Percentiles rank a stretch among this genome's conserved stretches.
These are phyloP conservation scores for Debaryomyces subglobosus DNA, from an alignment of 1,139 yeast genomes.

Conservation along the genomic window DNA sequence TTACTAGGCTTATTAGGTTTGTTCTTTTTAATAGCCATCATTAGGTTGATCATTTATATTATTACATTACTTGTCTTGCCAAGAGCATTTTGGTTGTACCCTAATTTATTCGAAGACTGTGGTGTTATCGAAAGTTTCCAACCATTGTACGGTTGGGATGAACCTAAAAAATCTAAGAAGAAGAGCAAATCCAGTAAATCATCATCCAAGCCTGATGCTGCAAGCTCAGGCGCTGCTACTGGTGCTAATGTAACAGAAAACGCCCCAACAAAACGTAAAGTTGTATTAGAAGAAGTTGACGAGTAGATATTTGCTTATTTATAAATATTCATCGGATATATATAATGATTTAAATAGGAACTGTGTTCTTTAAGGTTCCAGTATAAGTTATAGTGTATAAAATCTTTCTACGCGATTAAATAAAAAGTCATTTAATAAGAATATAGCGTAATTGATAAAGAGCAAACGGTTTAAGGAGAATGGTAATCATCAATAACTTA, in stretches of 20 bases:
- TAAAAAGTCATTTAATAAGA: background rate
- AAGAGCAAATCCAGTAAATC: slow-evolving; percentile 22
- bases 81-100: slow-evolving; percentile 91
- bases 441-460: background rate
- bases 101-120: slow-evolving; percentile 93
- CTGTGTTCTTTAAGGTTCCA: background rate
- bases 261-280: slow-evolving; percentile 30
- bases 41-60: slow-evolving; percentile 73
- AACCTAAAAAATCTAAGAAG: slow-evolving; percentile 37
- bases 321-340: slow-evolving; percentile 1
- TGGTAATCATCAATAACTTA: slow-evolving; percentile 38
- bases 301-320: slow-evolving; percentile 25
- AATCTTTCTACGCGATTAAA: slow-evolving; percentile 3
- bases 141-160: slow-evolving; percentile 90
- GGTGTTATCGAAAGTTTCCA: slow-evolving; percentile 91
- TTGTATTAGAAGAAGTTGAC: slow-evolving; percentile 52
- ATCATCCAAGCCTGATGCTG: slow-evolving; percentile 10
- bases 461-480: slow-evolving; percentile 6
- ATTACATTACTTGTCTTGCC: slow-evolving; percentile 61
- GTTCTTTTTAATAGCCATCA: slow-evolving; percentile 77
- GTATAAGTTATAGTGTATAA: background rate
- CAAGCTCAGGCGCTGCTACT: slow-evolving; percentile 18
- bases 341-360: background rate
- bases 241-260: slow-evolving; percentile 16
- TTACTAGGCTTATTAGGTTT: slow-evolving; percentile 72